Percentiles rank a stretch among this genome's conserved stretches.
Conservation (phyloP, 2,329 filamentous ascomycete genomes). For the Monosporascus sp. region DNA sequence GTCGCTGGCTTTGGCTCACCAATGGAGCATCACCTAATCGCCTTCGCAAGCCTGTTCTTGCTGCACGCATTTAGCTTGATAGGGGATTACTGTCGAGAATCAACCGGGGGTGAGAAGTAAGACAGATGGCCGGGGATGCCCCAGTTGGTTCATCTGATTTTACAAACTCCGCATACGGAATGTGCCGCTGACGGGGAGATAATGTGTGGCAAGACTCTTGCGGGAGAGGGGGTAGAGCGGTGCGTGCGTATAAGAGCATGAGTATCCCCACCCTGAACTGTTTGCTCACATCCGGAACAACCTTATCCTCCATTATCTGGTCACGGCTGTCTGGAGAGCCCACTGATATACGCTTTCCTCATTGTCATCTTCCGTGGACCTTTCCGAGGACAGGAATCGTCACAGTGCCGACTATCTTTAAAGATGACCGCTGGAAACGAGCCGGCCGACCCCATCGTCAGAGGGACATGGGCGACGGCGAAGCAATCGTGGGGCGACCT, state of each 20-base stretch:
- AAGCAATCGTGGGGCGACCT: constrained; percentile 61
- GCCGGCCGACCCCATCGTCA: constrained; percentile 59
- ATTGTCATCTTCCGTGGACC: no score
- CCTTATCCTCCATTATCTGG: no score
- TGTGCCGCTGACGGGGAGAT: not conserved
- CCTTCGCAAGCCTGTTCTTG: not conserved
- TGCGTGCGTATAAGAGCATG: not conserved
- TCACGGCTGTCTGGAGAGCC: not conserved
- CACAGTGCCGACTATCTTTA: not conserved
- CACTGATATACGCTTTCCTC: not conserved
- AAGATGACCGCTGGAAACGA: constrained; percentile 18
- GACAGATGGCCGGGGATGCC: not conserved
- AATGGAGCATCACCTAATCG: not conserved
- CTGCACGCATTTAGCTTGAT: not conserved
- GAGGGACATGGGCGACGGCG: constrained; percentile 58
- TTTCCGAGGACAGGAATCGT: not conserved
- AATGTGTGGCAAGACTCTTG: not conserved
- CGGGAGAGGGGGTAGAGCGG: not conserved
- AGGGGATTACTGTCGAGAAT: not conserved
- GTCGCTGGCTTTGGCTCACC: not conserved
- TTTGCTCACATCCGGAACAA: no score
- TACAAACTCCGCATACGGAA: not conserved
- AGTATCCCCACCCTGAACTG: not conserved
- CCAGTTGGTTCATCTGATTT: not conserved
- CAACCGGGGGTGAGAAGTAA: not conserved